These are phyloP conservation scores for Globisporangium radiosum DNA, from an alignment of 352 stramenopile species.

Conservation along the genomic window DNA sequence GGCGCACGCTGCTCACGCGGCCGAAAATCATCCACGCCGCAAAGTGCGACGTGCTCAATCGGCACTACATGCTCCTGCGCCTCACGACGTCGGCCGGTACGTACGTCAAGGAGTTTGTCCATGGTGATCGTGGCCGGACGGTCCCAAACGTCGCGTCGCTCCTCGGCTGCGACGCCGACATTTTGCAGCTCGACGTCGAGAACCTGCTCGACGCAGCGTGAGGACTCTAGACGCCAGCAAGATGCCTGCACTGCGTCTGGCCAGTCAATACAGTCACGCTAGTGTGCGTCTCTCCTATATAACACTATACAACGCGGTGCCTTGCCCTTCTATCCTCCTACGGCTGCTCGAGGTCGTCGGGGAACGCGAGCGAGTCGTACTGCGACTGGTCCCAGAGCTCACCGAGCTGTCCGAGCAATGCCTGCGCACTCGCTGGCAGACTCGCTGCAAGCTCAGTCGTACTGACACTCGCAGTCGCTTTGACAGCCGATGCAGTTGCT, in stretches of 20 bases:
- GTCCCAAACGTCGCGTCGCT: conserved; percentile 91
- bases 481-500: conserved; percentile 25
- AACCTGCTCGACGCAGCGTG: conserved; percentile 71
- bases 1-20: conserved; percentile 91
- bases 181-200: conserved; percentile 97
- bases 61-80: conserved; percentile 95
- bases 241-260: too few species aligned
- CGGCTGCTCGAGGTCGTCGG: conserved; percentile 12
- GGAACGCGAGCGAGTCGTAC: conserved; percentile 71
- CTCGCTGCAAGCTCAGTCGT: conserved; percentile 5
- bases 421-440: conserved; percentile 21
- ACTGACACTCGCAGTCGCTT: conserved; percentile 13
- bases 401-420: conserved; percentile 56
- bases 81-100: conserved; percentile 94
- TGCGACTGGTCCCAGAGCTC: conserved; percentile 80
- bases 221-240: conserved; percentile 2
- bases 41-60: conserved; percentile 88
- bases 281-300: not conserved
- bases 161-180: conserved; percentile 90
- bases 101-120: conserved; percentile 99
- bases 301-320: too few species aligned
- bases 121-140: conserved; percentile 97
- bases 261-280: too few species aligned
- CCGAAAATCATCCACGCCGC: conserved; percentile 87
- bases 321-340: not conserved